Conservation (phyloP, 2,329 filamentous ascomycete species). For the Teratosphaeria pseudoeucalypti region DNA sequence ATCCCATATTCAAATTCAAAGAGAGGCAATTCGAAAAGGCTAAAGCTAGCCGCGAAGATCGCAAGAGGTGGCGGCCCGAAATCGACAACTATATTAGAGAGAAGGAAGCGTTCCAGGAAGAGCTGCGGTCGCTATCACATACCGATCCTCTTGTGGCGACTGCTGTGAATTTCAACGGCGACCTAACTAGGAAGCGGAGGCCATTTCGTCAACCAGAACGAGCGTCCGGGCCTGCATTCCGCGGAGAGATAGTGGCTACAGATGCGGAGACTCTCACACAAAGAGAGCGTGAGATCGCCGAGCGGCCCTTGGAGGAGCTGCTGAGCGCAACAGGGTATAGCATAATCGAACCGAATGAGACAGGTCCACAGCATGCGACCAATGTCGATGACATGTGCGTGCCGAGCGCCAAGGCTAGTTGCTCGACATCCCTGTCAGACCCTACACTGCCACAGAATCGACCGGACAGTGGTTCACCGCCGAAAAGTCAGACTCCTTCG, state of each 20-base stretch:
- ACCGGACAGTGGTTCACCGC: conserved; percentile 3
- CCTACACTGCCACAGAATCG: conserved; percentile 17
- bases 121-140: conserved; percentile 16
- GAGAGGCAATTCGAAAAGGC: conserved; percentile 62
- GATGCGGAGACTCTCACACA: conserved; percentile 20
- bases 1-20: conserved; percentile 70
- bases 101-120: conserved; percentile 20
- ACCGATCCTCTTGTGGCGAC: conserved; percentile 19
- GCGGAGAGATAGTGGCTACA: conserved; percentile 20
- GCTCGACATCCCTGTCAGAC: conserved; percentile 3
- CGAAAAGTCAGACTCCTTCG: conserved; percentile 2
- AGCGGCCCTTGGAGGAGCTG: conserved; percentile 34
- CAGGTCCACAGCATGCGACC: background rate
- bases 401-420: background rate
- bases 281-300: conserved; percentile 23
- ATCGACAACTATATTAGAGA: conserved; percentile 23
- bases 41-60: conserved; percentile 53
- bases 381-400: background rate
- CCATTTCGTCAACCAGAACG: conserved; percentile 2
- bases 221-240: conserved; percentile 22
- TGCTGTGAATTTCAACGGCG: conserved; percentile 7
- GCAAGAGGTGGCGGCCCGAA: conserved; percentile 44
- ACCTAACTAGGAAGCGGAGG: background rate
- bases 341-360: conserved; percentile 6
- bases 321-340: conserved; percentile 33